Evolutionary conservation across 495 filamentous ascomycete species (phyloP), one percentile per base, ranked within the genome.

Genomic region (Talaromyces proteolyticus): DNA sequence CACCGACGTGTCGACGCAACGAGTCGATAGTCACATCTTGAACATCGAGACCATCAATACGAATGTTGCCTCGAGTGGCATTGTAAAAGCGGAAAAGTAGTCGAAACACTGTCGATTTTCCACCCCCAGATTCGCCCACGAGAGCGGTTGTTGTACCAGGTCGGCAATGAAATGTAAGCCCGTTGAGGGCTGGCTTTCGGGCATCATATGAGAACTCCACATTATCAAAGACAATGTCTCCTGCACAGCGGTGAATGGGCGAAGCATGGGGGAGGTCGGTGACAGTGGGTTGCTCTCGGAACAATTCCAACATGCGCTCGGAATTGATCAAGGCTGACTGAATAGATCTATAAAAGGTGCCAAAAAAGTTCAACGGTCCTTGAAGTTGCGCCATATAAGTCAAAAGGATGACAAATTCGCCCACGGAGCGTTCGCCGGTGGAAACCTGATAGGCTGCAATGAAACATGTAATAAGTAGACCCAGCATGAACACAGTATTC

Each of bases 301-400:
- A 98, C 29, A 97, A 71, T 63, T 98, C 94, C 44, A 98, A 73
- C 69, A 97, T 82, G 3, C 93, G 82, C 72, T 98, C 93, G 6
- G 90, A 89, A 53, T 95, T 96, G 60, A 98, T 96, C 86, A 98
- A 85, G 45, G 91, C 88, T 29, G 89, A 90, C 67, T 97, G 93
- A 18, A 96, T 93, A 51, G 89, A 92, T 34, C 93, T 81, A 63
- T 97, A 98, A 67, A 98, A 97, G 0, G 93, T 93, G 44, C 94
- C 93, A 67, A 98, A 96, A 76, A 94, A 98, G 66, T 96, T 96
- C 57, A 98, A 76, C 7, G 93, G 93, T 1, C 83, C 85, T 66
- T 96, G 91, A 24, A 98, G 74, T 64, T 98, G 93, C 23, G 81
- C 84, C 75, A 97, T 90, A 68, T 96, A 98, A 4, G 86, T 87